Base-by-base conservation (phyloP, 805 yeast genomes). In the Candida rishiriensis region DNA sequence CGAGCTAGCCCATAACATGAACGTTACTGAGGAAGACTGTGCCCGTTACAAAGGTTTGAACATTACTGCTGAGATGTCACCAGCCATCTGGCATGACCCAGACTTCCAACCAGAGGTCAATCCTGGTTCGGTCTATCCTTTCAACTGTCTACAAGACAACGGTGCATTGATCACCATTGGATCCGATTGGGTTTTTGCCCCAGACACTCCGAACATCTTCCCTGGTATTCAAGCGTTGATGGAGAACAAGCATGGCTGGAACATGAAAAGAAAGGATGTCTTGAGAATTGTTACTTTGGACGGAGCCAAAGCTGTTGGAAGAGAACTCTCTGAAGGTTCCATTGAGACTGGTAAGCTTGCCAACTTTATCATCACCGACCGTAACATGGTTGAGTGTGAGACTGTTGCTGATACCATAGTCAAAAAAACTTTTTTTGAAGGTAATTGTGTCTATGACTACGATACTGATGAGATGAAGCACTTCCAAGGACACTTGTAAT, bases 151-250 rank as follows among this genome's bases (percentile, higher is more conserved):
- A 42, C 49, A 55, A 36, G 51, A 55, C 12, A 39, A 48, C 39
- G 61, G 61, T 14, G 61, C 61, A 12, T 35, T 55, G 30, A 35
- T 56, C 33, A 56, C 61, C 10, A 55, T 56, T 42, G 60, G 61
- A 13, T 56, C 61, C 8, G 61, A 56, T 34, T 38, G 61, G 60
- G 61, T 56, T 4, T 56, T 56, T 49, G 54, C 60, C 29, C 61
- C 61, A 14, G 60, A 56, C 41, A 51, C 57, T 33, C 60, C 61
- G 21, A 54, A 55, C 47, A 56, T 56, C 32, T 55, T 55, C 47
- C 60, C 59, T 16, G 60, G 57, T 29, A 40, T 56, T 15, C 61
- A 55, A 41, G 59, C 61, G 8, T 38, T 56, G 26, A 55, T 52
- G 49, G 61, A 56, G 41, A 48, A 49, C 44, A 56, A 55, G 40